Percentiles rank a stretch among this genome's conserved stretches.
These are phyloP conservation scores for Canavalia ensiformis DNA, from an alignment of 306 rosid genomes.

Conservation along the genomic window DNA sequence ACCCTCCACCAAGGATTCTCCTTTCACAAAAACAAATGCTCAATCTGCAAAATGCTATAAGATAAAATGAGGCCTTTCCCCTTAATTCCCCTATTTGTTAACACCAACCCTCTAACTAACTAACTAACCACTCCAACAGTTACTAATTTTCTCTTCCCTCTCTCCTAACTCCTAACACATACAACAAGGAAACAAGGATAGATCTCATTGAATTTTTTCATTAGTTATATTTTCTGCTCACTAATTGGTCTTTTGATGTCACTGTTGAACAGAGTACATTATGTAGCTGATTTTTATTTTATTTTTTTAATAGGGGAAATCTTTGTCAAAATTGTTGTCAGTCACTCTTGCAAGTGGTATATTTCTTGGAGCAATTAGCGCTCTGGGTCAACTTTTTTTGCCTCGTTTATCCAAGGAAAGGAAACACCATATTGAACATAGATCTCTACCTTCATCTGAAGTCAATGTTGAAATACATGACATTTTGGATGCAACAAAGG, in stretches of 20 bases:
- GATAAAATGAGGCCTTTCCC: no score
- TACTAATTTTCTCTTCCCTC: no score
- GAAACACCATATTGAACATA: constrained; percentile 51
- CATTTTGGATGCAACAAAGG: constrained; percentile 63
- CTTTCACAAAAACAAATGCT: no score
- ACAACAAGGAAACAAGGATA: constrained; percentile 2
- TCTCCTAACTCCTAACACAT: no score
- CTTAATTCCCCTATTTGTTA: no score
- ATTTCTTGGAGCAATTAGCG: constrained; percentile 74
- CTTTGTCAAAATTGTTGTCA: constrained; percentile 63
- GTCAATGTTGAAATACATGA: constrained; percentile 56
- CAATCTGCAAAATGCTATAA: no score
- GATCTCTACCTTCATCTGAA: constrained; percentile 62
- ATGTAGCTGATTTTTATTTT: constrained; percentile 23
- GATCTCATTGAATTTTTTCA: constrained; percentile 11
- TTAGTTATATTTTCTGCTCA: not conserved
- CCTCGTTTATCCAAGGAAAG: constrained; percentile 59
- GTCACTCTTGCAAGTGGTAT: constrained; percentile 73
- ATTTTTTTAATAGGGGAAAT: constrained; percentile 63
- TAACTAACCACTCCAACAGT: no score
- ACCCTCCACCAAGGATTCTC: no score
- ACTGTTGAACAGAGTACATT: constrained; percentile 35
- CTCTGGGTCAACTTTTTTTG: constrained; percentile 65
- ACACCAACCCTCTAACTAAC: no score
- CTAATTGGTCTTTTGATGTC: not conserved